phyloP scores from a whole-genome alignment of 441 rosid species.

The Gossypium gossypioides region DNA sequence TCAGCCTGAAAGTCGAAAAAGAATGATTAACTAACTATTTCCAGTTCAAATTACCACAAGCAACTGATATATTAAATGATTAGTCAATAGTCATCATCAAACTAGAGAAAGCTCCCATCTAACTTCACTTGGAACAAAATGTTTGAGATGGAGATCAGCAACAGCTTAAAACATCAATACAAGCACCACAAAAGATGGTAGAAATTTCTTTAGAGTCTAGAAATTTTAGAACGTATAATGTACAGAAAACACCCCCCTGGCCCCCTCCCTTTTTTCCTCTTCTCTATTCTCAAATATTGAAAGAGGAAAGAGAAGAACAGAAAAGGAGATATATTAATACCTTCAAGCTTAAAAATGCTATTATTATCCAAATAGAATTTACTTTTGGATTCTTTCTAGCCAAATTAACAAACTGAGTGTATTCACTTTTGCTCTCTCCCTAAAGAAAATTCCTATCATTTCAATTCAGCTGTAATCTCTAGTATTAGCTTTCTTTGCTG shows the following conservation, averaged over 20 bases:
- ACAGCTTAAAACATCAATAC: not conserved
- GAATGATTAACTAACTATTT: constrained; percentile 10
- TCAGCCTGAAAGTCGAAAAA: constrained; percentile 64
- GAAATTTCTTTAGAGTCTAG: constrained; percentile 11
- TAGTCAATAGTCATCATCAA: constrained; percentile 9
- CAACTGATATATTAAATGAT: not conserved
- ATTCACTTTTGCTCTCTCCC: not conserved
- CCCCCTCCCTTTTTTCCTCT: not conserved
- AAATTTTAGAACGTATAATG: not conserved
- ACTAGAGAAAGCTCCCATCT: constrained; percentile 4
- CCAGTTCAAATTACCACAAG: not conserved
- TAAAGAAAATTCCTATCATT: not conserved
- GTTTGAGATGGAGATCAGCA: not conserved
- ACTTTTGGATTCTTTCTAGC: not conserved
- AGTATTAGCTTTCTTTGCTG: constrained; percentile 2
- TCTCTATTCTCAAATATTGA: not conserved
- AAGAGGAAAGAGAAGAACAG: not conserved
- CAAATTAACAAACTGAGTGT: not conserved
- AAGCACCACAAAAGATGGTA: not conserved
- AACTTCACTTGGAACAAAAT: constrained; percentile 1
- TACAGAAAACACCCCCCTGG: not conserved
- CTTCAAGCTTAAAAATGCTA: not conserved
- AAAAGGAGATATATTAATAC: not conserved
- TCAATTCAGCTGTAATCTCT: not conserved
- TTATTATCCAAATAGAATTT: not conserved